Base-by-base conservation (phyloP, 2,329 filamentous ascomycete genomes). In the Trichoderma arundinaceum region DNA sequence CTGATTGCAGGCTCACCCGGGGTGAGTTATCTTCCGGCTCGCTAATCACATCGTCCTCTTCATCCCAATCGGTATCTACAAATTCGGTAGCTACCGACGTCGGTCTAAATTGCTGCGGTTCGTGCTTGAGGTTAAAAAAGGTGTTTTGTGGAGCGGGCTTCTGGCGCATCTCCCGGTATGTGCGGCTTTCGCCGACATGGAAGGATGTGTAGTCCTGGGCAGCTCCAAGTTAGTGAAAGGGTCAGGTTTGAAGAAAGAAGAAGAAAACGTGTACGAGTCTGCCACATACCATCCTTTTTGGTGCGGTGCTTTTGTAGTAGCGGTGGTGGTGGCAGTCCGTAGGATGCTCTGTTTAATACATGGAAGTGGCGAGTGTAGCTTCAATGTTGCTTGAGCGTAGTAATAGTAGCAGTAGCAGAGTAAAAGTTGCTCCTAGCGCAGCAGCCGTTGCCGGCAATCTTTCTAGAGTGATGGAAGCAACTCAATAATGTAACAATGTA, bases 11-110 rank as follows among this genome's bases (percentile, higher is more conserved):
- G 78, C 89, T 92, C 64, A 84, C 78, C 38, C 89, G 84, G 12
- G 87, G 87, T 3, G 89, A 90, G 76, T 87, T 87, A 48, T 90
- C 87, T 72, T 88, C 88, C 65, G 84, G 77, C 57, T 87, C 85
- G 68, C 82, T 86, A 12, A 85, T 78, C 57, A 83, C 79, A 56
- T 91, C 88, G 9, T 62, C 60, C 39, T 79, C 77, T 69, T 93
- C 91, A 48, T 87, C 84, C 80, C 83, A 86, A 68, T 94, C 91
- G 46, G 90, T 92, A 72, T 93, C 91, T 74, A 90, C 88, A 69
- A 92, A 90, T 72, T 93, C 90, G 22, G 91, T 94, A 49, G 89
- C 86, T 67, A 91, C 84, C 43, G 91, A 94, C 43, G 86, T 77
- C 44, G 90, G 90, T 66, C 90, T 83, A 63, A 81, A 79, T 12